Conservation (phyloP, 129 eudicot species). For the Pseudognaphalium luteoalbum region DNA sequence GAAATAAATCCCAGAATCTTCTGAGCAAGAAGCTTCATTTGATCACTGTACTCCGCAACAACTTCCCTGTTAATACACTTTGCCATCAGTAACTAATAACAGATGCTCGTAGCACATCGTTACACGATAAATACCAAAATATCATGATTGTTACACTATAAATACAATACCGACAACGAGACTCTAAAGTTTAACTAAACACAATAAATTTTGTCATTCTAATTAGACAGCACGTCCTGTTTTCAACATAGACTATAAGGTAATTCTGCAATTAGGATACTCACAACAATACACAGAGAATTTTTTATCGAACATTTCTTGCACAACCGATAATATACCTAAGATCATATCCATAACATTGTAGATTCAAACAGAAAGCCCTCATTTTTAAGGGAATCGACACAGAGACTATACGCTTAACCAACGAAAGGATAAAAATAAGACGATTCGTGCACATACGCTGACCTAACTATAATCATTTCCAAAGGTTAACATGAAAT, state of each 20-base stretch:
- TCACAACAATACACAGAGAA: not conserved
- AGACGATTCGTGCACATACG: not conserved
- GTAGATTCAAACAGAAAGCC: not conserved
- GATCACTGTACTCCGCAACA: conserved; percentile 69
- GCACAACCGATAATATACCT: not conserved
- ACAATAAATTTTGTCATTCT: not conserved
- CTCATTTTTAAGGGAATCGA: not conserved
- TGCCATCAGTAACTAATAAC: conserved; percentile 20
- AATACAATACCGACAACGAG: not conserved
- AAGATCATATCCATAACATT: not conserved
- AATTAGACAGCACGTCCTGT: not conserved
- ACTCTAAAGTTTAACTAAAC: not conserved
- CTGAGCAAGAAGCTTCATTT: conserved; percentile 65
- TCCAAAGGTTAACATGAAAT: not conserved
- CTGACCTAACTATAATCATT: not conserved
- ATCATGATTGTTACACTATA: not conserved
- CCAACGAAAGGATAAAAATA: not conserved
- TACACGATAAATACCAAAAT: not conserved
- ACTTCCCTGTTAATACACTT: conserved; percentile 46
- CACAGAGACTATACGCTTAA: not conserved
- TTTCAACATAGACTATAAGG: not conserved
- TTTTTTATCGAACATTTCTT: not conserved
- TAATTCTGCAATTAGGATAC: not conserved
- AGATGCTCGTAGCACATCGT: not conserved
- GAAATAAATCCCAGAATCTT: conserved; percentile 66